phyloP scores from a whole-genome alignment of 1,284 basidiomycete species.

The Hymenochaete sp. region DNA sequence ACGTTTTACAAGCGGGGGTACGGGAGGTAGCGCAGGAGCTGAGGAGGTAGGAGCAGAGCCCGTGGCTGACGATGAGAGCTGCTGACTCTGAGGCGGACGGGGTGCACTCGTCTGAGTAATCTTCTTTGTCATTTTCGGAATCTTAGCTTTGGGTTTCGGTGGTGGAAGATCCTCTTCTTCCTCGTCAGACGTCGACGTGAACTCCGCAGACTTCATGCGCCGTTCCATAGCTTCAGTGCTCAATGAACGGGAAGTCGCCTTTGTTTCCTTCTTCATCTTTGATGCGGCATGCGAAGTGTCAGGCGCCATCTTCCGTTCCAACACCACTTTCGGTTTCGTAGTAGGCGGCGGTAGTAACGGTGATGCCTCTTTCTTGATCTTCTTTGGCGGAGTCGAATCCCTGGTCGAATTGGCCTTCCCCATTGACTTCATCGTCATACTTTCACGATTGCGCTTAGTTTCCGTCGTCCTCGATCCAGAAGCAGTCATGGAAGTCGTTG shows the following conservation, averaged over 20 bases:
- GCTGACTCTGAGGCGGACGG: too few species aligned
- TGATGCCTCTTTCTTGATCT: slow-evolving; percentile 6
- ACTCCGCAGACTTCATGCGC: slow-evolving; percentile 41
- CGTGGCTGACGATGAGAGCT: too few species aligned
- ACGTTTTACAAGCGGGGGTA: background rate
- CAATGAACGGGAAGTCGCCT: slow-evolving; percentile 18
- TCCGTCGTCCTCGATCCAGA: slow-evolving; percentile 25
- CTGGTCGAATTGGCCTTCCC: background rate
- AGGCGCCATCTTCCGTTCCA: slow-evolving; percentile 17
- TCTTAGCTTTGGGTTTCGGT: slow-evolving; percentile 7
- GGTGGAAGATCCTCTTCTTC: slow-evolving; percentile 24
- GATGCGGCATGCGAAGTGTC: slow-evolving; percentile 1
- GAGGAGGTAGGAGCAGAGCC: too few species aligned
- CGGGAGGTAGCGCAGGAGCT: slow-evolving; percentile 9
- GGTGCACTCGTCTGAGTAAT: background rate
- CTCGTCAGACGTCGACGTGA: slow-evolving; percentile 58
- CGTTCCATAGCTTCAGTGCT: slow-evolving; percentile 23
- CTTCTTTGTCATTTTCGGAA: background rate
- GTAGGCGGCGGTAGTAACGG: slow-evolving; percentile 23
- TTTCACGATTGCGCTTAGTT: slow-evolving; percentile 26
- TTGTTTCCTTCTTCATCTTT: slow-evolving; percentile 1
- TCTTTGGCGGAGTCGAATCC: background rate
- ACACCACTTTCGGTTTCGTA: slow-evolving; percentile 18
- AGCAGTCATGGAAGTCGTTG: slow-evolving; percentile 6
- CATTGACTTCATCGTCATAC: background rate